phyloP scores from a whole-genome alignment of 208 protist genomes.

The Leishmania martiniquensis region DNA sequence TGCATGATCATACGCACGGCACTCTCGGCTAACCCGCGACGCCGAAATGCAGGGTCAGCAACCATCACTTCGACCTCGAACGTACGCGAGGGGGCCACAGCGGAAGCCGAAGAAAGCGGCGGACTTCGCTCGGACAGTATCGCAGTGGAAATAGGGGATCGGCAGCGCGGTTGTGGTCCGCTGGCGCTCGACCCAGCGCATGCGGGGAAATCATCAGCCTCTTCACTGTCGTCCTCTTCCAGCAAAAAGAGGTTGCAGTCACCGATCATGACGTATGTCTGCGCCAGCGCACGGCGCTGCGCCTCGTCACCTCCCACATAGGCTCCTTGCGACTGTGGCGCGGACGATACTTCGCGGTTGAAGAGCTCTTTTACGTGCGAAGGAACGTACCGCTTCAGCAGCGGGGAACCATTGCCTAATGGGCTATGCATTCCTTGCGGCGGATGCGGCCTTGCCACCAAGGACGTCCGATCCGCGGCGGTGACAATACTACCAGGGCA shows the following conservation, averaged over 20 bases:
- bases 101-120: background rate
- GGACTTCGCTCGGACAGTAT: background rate
- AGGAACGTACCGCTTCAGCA: constrained; percentile 27
- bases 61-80: constrained; percentile 94
- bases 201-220: background rate
- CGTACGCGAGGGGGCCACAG: constrained; percentile 19
- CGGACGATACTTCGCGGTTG: background rate
- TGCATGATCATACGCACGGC: constrained; percentile 87
- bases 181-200: constrained; percentile 5
- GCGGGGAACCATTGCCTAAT: background rate
- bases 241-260: constrained; percentile 93
- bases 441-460: background rate
- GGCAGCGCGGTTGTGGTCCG: background rate
- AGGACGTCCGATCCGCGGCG: background rate
- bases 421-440: background rate
- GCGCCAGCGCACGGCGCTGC: background rate
- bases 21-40: constrained; percentile 71
- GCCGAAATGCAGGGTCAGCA: constrained; percentile 65
- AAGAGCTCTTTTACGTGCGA: constrained; percentile 7
- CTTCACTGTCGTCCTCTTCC: constrained; percentile 32
- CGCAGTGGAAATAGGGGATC: background rate
- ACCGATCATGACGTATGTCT: constrained; percentile 70
- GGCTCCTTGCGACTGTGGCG: background rate
- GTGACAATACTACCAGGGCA: constrained; percentile 28
- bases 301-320: background rate